Percentiles rank a stretch among this genome's conserved stretches.
phyloP scores from a whole-genome alignment of 208 protist species.

The Leishmania guyanensis region DNA sequence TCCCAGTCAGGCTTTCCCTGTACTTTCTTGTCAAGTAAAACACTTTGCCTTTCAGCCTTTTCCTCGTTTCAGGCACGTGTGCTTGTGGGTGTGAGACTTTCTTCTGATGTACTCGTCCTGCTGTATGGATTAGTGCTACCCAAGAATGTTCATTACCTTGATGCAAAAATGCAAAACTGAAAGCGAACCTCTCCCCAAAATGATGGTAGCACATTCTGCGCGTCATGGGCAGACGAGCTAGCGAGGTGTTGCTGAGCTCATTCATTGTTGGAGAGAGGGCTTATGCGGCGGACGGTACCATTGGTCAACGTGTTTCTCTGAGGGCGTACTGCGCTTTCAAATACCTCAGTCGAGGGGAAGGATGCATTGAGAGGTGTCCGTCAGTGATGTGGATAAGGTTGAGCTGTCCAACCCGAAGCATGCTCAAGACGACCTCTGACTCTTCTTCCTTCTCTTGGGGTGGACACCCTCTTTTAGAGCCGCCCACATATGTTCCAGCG shows the following conservation, averaged over 20 bases:
- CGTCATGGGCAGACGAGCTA: not conserved
- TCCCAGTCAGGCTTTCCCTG: not conserved
- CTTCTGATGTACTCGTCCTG: constrained; percentile 18
- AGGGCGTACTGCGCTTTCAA: not conserved
- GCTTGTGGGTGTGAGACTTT: not conserved
- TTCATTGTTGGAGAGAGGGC: not conserved
- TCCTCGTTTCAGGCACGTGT: constrained; percentile 11
- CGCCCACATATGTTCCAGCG: not conserved
- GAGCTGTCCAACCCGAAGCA: not conserved
- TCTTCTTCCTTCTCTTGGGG: not conserved
- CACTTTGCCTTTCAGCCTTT: constrained; percentile 24
- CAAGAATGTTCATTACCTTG: not conserved
- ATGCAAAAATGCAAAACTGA: not conserved
- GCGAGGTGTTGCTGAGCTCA: not conserved
- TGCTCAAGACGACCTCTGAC: not conserved
- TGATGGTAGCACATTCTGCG: not conserved
- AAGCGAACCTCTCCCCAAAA: not conserved
- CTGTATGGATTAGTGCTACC: not conserved
- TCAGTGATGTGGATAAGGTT: not conserved
- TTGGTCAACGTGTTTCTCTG: not conserved
- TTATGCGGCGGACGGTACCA: not conserved
- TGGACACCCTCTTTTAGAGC: not conserved
- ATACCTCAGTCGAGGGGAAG: not conserved
- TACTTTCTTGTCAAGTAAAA: constrained; percentile 2
- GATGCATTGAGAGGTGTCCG: no score